These are phyloP conservation scores for Sanguinoderma infundibulare DNA, from an alignment of 1,284 basidiomycete genomes.

Conservation along the genomic window DNA sequence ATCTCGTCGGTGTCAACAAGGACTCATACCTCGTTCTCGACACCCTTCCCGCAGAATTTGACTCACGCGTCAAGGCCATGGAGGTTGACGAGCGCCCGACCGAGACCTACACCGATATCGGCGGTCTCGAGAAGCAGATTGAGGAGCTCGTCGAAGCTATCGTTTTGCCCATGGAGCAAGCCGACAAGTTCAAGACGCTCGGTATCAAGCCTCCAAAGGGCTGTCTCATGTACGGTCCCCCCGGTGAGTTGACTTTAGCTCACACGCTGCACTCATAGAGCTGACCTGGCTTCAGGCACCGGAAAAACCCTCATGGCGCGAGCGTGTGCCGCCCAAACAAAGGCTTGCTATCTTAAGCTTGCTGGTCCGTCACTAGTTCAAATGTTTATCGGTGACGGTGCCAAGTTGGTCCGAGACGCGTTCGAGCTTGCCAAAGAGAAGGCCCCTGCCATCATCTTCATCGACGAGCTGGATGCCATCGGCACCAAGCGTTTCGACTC, in stretches of 20 bases:
- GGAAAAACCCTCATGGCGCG: conserved; percentile 81
- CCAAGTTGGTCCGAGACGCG: conserved; percentile 79
- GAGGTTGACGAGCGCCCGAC: conserved; percentile 88
- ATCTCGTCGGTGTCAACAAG: conserved; percentile 99
- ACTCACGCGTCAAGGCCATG: conserved; percentile 88
- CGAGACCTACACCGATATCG: conserved; percentile 81
- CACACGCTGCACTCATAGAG: background rate
- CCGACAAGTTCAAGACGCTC: conserved; percentile 81
- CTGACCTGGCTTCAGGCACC: conserved; percentile 50
- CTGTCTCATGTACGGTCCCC: conserved; percentile 81
- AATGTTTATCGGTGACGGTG: conserved; percentile 87
- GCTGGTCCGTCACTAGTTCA: conserved; percentile 81
- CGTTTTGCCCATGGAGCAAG: conserved; percentile 82
- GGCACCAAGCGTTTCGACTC: conserved; percentile 85
- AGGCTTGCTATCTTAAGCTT: conserved; percentile 81
- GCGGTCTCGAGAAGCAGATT: conserved; percentile 83
- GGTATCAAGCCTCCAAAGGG: conserved; percentile 85
- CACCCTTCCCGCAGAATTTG: conserved; percentile 80
- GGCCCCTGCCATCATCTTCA: conserved; percentile 82
- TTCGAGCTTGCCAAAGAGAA: conserved; percentile 83
- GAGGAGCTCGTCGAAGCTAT: conserved; percentile 84
- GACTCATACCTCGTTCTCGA: conserved; percentile 99
- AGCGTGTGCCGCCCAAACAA: conserved; percentile 83
- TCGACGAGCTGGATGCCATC: conserved; percentile 82
- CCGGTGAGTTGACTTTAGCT: conserved; percentile 46